Percentiles rank a stretch among this genome's conserved stretches.
Evolutionary conservation across 2,329 filamentous ascomycete species (phyloP).

Genomic region (Alternaria sp.): DNA sequence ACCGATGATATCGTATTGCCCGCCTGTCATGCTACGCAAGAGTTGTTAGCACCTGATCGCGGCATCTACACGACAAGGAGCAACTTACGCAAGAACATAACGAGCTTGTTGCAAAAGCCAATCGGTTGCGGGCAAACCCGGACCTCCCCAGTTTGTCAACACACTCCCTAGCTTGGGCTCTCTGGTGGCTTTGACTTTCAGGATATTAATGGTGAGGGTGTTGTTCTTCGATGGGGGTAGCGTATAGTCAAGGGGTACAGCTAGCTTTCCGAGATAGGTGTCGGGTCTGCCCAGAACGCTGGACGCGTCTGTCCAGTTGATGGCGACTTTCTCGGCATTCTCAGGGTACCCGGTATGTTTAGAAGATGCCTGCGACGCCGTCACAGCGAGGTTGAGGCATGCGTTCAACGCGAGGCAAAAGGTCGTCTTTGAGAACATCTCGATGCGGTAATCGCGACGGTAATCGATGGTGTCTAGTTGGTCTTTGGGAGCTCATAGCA

Average conservation of each 20-base stretch:
- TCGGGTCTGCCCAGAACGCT: not conserved
- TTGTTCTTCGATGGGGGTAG: not conserved
- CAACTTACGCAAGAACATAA: not conserved
- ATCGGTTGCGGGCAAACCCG: not conserved
- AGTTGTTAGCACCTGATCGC: fast-evolving
- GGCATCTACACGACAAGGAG: not conserved
- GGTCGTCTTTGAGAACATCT: not conserved
- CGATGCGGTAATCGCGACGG: not conserved
- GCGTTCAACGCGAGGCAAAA: not conserved
- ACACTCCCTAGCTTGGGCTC: not conserved
- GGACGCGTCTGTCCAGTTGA: not conserved
- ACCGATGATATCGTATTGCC: not conserved
- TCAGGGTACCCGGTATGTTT: not conserved
- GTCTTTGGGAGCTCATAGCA: too few species aligned
- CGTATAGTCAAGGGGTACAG: not conserved
- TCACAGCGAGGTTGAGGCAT: not conserved
- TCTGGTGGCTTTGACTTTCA: not conserved
- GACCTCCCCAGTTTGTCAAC: not conserved
- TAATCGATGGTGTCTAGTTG: too few species aligned
- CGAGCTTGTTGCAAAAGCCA: not conserved
- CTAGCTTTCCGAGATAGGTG: not conserved
- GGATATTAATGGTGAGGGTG: not conserved
- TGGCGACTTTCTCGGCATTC: not conserved
- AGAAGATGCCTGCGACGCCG: not conserved
- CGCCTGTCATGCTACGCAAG: not conserved